Percentiles rank a stretch among this genome's conserved stretches.
These are phyloP conservation scores for Leishmania tarentolae DNA, from an alignment of 208 protist genomes.

Conservation along the genomic window DNA sequence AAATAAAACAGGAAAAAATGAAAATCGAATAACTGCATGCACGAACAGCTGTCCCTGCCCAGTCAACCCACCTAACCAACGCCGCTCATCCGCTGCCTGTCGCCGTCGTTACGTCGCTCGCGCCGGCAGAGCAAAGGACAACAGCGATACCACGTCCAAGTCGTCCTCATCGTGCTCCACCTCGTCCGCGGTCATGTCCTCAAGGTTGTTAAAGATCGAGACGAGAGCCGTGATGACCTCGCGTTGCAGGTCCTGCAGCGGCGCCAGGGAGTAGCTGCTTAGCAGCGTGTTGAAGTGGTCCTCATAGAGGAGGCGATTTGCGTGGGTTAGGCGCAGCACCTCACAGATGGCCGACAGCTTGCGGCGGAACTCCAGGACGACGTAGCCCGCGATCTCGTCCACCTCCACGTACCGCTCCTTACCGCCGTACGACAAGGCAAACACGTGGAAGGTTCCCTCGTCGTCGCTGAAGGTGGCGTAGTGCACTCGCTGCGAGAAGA, in stretches of 20 bases:
- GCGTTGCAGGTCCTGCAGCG: constrained; percentile 61
- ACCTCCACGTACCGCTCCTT: constrained; percentile 72
- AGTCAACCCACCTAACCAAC: neutral
- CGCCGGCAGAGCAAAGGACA: constrained; percentile 56
- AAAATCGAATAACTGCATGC: neutral
- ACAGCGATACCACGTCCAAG: constrained; percentile 67
- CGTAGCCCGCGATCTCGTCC: constrained; percentile 57
- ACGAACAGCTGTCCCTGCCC: neutral
- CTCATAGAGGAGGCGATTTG: constrained; percentile 55
- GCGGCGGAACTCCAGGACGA: constrained; percentile 72
- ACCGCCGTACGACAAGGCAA: constrained; percentile 64
- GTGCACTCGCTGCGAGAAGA: constrained; percentile 57
- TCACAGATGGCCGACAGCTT: constrained; percentile 62
- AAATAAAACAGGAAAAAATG: neutral
- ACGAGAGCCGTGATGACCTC: constrained; percentile 71
- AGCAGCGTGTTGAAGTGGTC: constrained; percentile 56
- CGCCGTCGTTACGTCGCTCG: neutral
- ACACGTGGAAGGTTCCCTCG: constrained; percentile 72
- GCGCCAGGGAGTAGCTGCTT: constrained; percentile 39
- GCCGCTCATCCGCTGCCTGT: no score
- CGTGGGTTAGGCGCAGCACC: constrained; percentile 61
- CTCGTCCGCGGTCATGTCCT: constrained; percentile 65
- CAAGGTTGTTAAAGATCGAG: constrained; percentile 70
- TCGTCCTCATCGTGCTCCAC: constrained; percentile 86
- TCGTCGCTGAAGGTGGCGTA: constrained; percentile 81